phyloP scores from a whole-genome alignment of 495 filamentous ascomycete species.

The Echria macrotheca region DNA sequence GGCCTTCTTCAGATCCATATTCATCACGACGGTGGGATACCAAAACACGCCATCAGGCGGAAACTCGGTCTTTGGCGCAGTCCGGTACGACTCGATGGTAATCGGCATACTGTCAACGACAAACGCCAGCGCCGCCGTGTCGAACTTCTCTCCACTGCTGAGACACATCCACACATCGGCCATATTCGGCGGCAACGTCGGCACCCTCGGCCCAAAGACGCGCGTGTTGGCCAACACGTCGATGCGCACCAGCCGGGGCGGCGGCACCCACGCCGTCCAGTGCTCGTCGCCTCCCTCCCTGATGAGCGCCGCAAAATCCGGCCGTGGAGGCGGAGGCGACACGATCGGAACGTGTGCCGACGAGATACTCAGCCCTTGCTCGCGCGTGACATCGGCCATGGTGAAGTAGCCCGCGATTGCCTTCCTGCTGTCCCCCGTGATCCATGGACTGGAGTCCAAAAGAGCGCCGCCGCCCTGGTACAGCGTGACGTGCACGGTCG shows the following conservation, averaged over 20 bases:
- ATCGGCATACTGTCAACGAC: slow-evolving; percentile 48
- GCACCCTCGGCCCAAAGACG: slow-evolving; percentile 50
- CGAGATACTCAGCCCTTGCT: slow-evolving; percentile 51
- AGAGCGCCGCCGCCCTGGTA: slow-evolving; percentile 35
- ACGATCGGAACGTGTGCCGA: slow-evolving; percentile 43
- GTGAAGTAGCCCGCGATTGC: slow-evolving; percentile 57
- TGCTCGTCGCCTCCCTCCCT: slow-evolving; percentile 34
- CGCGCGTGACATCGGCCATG: slow-evolving; percentile 54
- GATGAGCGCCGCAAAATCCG: slow-evolving; percentile 35
- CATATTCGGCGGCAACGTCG: slow-evolving; percentile 34
- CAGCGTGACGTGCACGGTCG: slow-evolving; percentile 65
- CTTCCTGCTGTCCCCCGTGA: slow-evolving; percentile 21
- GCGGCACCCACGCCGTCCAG: slow-evolving; percentile 40
- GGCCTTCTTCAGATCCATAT: slow-evolving; percentile 60
- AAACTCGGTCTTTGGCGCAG: slow-evolving; percentile 6
- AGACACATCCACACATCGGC: slow-evolving; percentile 67
- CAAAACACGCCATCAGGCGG: slow-evolving; percentile 38
- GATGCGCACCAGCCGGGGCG: slow-evolving; percentile 49
- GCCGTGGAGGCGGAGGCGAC: slow-evolving; percentile 38
- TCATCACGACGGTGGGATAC: slow-evolving; percentile 75
- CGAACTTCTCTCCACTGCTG: slow-evolving; percentile 45
- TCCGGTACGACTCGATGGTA: slow-evolving; percentile 21
- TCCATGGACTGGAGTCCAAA: slow-evolving; percentile 25
- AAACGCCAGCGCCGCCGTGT: slow-evolving; percentile 51
- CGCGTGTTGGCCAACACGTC: slow-evolving; percentile 41